Percentiles rank a stretch among this genome's conserved stretches.
phyloP scores from a whole-genome alignment of 1,284 basidiomycete genomes.

The Cryptococcus sp. region DNA sequence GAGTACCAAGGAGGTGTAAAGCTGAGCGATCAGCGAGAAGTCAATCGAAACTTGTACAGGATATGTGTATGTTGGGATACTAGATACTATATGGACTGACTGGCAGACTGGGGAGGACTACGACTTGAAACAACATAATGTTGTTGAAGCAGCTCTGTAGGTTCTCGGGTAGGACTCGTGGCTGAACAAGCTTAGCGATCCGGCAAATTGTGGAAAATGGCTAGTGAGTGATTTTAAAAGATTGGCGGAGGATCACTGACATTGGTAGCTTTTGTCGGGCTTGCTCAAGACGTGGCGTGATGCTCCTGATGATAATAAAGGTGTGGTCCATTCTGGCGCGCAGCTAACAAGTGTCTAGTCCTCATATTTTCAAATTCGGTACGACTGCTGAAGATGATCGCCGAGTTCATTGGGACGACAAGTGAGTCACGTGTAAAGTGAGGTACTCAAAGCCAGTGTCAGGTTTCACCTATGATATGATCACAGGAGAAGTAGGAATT shows the following conservation, averaged over 20 bases:
- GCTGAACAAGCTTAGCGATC: conserved; percentile 28
- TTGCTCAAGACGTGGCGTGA: conserved; percentile 48
- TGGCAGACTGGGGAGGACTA: conserved; percentile 26
- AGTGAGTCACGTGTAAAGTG: conserved; percentile 32
- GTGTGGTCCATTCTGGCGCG: conserved; percentile 10
- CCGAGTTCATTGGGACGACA: conserved; percentile 42
- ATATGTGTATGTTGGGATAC: conserved; percentile 33
- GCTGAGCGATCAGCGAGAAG: conserved; percentile 14
- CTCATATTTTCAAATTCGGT: conserved; percentile 51
- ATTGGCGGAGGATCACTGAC: neutral
- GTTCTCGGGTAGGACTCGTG: conserved; percentile 2
- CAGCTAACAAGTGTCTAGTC: conserved; percentile 24
- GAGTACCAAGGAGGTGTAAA: neutral
- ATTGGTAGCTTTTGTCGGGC: conserved; percentile 40
- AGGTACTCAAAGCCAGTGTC: conserved; percentile 23
- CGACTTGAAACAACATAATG: conserved; percentile 19
- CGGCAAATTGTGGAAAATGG: conserved; percentile 53
- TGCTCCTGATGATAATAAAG: conserved; percentile 43
- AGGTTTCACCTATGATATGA: conserved; percentile 39
- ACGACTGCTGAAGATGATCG: conserved; percentile 49
- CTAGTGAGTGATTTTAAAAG: conserved; percentile 21
- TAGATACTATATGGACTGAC: neutral
- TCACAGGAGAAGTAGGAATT: conserved; percentile 48
- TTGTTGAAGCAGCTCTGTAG: conserved; percentile 29
- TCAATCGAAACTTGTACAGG: conserved; percentile 30